A percentile compares a stretch with the other conserved stretches of the same genome.
Conservation (phyloP, 345 rosid species). For the Litchi chinensis region DNA sequence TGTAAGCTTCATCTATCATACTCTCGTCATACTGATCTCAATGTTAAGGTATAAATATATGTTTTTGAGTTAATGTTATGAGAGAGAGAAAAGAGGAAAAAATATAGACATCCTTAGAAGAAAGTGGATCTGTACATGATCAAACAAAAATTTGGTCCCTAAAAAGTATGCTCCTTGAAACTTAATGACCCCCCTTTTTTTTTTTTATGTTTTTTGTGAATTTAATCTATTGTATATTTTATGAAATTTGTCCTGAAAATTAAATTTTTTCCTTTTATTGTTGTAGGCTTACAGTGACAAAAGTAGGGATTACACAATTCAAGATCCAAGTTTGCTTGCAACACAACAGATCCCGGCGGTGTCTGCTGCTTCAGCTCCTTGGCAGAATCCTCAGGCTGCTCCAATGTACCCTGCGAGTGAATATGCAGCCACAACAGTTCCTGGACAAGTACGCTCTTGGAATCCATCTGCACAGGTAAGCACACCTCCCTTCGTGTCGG, state of each 20-base stretch:
- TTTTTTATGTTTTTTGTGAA: constrained; percentile 2
- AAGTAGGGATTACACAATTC: constrained; percentile 92
- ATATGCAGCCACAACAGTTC: constrained; percentile 39
- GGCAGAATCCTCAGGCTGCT: constrained; percentile 67
- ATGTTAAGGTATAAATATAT: constrained; percentile 92
- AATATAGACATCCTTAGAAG: constrained; percentile 42
- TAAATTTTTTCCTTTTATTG: constrained; percentile 9
- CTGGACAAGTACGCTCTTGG: constrained; percentile 53
- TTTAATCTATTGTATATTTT: constrained; percentile 5
- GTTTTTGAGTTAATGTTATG: constrained; percentile 62
- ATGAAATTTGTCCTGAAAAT: background rate
- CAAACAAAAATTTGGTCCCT: constrained; percentile 42
- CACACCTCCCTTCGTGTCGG: constrained; percentile 30
- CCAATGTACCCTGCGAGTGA: constrained; percentile 44
- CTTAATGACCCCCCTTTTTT: constrained; percentile 26
- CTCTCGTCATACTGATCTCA: constrained; percentile 99
- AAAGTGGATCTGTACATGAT: constrained; percentile 41
- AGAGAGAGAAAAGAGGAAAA: constrained; percentile 33
- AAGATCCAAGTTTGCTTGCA: constrained; percentile 54
- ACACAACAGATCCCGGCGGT: constrained; percentile 51
- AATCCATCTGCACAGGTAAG: constrained; percentile 41
- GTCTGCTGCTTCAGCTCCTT: constrained; percentile 47
- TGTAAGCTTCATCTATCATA: constrained; percentile 99
- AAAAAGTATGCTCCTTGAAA: constrained; percentile 55
- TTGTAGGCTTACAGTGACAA: constrained; percentile 86